A percentile compares a stretch with the other conserved stretches of the same genome.
Conservation (phyloP, 2,329 filamentous ascomycete genomes). For the Trichoderma atroviride region DNA sequence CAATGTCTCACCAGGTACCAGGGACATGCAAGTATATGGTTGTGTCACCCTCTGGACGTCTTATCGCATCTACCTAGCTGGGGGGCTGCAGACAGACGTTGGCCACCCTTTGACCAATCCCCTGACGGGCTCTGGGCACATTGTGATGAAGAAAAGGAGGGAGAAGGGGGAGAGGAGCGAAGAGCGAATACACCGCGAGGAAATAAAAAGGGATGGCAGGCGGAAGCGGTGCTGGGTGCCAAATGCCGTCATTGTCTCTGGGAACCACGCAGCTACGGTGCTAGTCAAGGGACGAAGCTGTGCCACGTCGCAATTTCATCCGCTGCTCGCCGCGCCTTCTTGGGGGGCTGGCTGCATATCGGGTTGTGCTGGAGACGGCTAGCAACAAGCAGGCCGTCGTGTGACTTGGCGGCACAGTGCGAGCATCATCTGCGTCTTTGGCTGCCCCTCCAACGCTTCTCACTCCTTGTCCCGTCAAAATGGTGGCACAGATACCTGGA, state of each 20-base stretch:
- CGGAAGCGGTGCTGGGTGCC: background rate
- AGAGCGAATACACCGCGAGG: background rate
- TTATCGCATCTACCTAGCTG: background rate
- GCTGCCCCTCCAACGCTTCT: background rate
- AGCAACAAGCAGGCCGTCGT: constrained; percentile 22
- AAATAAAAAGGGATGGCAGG: background rate
- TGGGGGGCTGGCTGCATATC: constrained; percentile 26
- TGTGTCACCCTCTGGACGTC: background rate
- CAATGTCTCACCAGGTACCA: constrained; percentile 16
- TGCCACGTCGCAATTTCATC: constrained; percentile 29
- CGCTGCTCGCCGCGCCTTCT: constrained; percentile 19
- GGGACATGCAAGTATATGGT: background rate
- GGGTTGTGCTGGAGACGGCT: constrained; percentile 20
- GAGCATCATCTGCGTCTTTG: background rate
- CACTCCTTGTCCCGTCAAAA: background rate
- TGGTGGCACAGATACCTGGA: background rate
- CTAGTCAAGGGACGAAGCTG: constrained; percentile 21
- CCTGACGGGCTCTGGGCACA: background rate
- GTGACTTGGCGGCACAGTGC: constrained; percentile 27
- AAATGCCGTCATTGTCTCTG: constrained; percentile 6
- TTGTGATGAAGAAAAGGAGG: background rate
- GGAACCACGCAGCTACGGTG: constrained; percentile 12
- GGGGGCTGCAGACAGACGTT: background rate
- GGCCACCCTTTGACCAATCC: background rate
- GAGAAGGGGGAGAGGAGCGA: background rate